Evolutionary conservation across 106 monocot species (phyloP).

Genomic region (Platanthera zijinensis): DNA sequence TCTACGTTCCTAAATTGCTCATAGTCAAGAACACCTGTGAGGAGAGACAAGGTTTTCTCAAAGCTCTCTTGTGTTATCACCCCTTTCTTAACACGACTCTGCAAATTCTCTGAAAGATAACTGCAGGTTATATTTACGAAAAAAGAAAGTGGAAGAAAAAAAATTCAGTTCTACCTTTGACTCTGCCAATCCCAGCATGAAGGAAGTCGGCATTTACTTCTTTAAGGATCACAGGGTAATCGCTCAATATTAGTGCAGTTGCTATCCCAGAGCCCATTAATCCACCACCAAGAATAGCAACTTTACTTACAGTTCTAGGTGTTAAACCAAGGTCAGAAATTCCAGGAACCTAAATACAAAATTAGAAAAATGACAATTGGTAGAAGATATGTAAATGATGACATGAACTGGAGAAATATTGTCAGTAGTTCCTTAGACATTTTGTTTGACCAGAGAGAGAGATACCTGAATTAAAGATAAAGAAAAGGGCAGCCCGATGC

Average conservation of each 20-base stretch:
- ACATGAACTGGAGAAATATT: too few species aligned
- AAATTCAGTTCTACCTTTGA: conserved; percentile 48
- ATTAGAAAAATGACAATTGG: not conserved
- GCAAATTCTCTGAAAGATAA: conserved; percentile 69
- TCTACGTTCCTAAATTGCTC: conserved; percentile 69
- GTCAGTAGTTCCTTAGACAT: too few species aligned
- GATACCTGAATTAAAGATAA: too few species aligned
- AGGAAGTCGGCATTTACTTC: conserved; percentile 92
- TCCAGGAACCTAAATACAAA: conserved; percentile 66
- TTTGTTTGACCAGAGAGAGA: too few species aligned
- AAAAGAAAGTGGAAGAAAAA: conserved; percentile 1
- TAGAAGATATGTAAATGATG: not conserved
- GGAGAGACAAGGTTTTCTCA: conserved; percentile 58
- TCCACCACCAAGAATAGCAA: conserved; percentile 95
- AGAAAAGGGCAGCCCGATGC: too few species aligned
- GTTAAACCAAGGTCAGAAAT: conserved; percentile 63
- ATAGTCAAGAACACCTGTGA: conserved; percentile 81
- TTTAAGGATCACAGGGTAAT: conserved; percentile 75
- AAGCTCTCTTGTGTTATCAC: conserved; percentile 77
- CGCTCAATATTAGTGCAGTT: conserved; percentile 74
- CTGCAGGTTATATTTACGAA: not conserved
- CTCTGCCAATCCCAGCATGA: conserved; percentile 57
- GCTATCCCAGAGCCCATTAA: conserved; percentile 99
- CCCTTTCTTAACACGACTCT: conserved; percentile 83
- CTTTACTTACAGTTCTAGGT: conserved; percentile 64